Percentiles rank a stretch among this genome's conserved stretches.
Evolutionary conservation across 2,329 filamentous ascomycete species (phyloP).

Genomic region (Dothistroma pini): DNA sequence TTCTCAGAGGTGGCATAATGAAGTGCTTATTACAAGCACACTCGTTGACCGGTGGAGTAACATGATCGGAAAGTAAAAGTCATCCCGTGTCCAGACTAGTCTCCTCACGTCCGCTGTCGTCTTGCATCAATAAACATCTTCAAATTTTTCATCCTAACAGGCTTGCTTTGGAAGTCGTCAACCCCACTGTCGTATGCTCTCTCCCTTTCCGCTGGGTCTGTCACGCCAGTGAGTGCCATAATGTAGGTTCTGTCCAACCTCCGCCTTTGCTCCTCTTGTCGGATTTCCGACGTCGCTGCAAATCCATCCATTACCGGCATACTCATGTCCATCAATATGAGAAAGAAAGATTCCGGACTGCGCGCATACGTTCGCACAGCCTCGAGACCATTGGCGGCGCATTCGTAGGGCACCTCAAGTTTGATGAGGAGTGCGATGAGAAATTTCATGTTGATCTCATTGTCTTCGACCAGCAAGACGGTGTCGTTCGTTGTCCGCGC

Average conservation of each 20-base stretch:
- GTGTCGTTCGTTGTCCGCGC: not conserved
- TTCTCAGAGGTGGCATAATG: too few species aligned
- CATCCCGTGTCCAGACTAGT: too few species aligned
- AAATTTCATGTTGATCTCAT: slow-evolving; percentile 22
- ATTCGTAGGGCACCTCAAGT: not conserved
- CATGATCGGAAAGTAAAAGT: too few species aligned
- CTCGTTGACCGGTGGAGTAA: too few species aligned
- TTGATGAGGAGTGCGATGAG: slow-evolving; percentile 9
- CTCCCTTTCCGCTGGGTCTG: slow-evolving; percentile 17
- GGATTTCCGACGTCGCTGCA: slow-evolving; percentile 14
- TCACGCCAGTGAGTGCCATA: slow-evolving; percentile 27
- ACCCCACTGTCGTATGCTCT: slow-evolving; percentile 24
- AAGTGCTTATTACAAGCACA: too few species aligned
- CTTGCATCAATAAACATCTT: not conserved
- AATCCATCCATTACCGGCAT: slow-evolving; percentile 18
- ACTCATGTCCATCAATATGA: slow-evolving; percentile 38
- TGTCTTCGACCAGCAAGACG: slow-evolving; percentile 28
- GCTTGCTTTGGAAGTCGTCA: slow-evolving; percentile 29
- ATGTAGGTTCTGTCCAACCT: slow-evolving; percentile 10
- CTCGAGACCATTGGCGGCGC: slow-evolving; percentile 16
- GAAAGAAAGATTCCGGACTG: slow-evolving; percentile 4
- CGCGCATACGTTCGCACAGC: not conserved
- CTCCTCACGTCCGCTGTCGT: not conserved
- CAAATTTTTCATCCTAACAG: slow-evolving; percentile 20
- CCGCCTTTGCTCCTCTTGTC: slow-evolving; percentile 13